These are phyloP conservation scores for Suzukiozyma palmioleophila DNA, from an alignment of 1,139 yeast genomes.

Conservation along the genomic window DNA sequence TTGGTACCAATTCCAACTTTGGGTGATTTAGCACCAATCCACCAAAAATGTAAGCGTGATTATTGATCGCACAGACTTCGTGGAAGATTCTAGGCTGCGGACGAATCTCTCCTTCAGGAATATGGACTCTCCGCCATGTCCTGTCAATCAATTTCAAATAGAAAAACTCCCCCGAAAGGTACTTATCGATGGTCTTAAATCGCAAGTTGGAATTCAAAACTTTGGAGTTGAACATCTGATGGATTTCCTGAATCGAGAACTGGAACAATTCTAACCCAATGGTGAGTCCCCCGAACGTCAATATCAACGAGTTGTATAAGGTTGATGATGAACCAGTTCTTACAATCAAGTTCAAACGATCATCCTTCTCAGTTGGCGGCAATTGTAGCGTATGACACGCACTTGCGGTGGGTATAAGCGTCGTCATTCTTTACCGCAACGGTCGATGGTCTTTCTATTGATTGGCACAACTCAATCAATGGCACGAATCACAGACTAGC, in stretches of 20 bases:
- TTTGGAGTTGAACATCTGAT: constrained; percentile 24
- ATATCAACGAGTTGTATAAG: constrained; percentile 53
- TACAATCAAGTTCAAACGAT: constrained; percentile 46
- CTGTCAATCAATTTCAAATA: constrained; percentile 54
- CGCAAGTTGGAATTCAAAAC: constrained; percentile 21
- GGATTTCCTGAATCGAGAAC: constrained; percentile 29
- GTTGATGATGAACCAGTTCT: constrained; percentile 66
- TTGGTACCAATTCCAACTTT: constrained; percentile 30
- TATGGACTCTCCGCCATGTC: constrained; percentile 45
- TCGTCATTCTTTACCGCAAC: constrained; percentile 26
- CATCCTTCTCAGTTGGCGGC: constrained; percentile 46
- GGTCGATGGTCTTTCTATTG: neutral
- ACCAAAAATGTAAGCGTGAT: constrained; percentile 56
- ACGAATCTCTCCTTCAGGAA: constrained; percentile 9
- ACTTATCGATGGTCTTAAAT: constrained; percentile 31
- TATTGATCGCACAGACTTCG: constrained; percentile 46
- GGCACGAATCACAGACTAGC: too few relatives aligned
- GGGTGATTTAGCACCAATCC: constrained; percentile 42
- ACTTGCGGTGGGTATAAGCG: constrained; percentile 46
- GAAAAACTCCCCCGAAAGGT: constrained; percentile 54
- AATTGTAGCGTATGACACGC: constrained; percentile 43
- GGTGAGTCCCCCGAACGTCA: constrained; percentile 67
- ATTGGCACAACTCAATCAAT: too few relatives aligned
- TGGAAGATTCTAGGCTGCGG: constrained; percentile 61
- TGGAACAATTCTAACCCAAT: constrained; percentile 48